Conservation (phyloP, 2,329 filamentous ascomycete species). For the Trichoderma asperellum region DNA sequence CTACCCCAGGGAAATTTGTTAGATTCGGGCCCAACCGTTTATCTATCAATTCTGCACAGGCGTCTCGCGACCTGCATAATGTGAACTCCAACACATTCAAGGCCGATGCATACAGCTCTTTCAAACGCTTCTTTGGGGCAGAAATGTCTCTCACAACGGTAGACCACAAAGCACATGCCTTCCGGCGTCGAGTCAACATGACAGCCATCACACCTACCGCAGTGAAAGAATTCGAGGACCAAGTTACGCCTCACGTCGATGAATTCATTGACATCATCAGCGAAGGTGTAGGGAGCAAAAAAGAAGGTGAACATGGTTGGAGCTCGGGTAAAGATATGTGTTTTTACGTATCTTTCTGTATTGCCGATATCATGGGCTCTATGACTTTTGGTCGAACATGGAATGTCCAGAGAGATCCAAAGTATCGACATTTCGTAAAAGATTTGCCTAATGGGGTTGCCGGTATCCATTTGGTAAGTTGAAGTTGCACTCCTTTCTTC, state of each 20-base stretch:
- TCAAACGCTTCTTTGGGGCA: constrained; percentile 29
- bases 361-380: constrained; percentile 32
- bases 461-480: constrained; percentile 28
- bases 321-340: constrained; percentile 27
- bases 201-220: constrained; percentile 29
- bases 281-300: constrained; percentile 20
- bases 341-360: constrained; percentile 27
- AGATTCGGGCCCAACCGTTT: constrained; percentile 28
- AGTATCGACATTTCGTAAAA: constrained; percentile 28
- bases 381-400: constrained; percentile 30
- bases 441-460: constrained; percentile 28
- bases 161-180: constrained; percentile 29
- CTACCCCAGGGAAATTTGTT: constrained; percentile 25
- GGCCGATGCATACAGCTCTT: constrained; percentile 26
- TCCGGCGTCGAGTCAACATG: constrained; percentile 28
- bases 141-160: constrained; percentile 31
- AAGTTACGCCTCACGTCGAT: constrained; percentile 27
- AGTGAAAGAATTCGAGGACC: constrained; percentile 27
- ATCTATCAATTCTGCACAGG: constrained; percentile 28
- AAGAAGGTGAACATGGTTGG: constrained; percentile 27
- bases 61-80: constrained; percentile 23
- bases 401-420: constrained; percentile 28
- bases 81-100: constrained; percentile 28
- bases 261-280: constrained; percentile 23
- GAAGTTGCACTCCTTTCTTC: too few relatives aligned